A percentile compares a stretch with the other conserved stretches of the same genome.
These are phyloP conservation scores for Aphanomyces euteiches DNA, from an alignment of 352 stramenopile species.

Conservation along the genomic window DNA sequence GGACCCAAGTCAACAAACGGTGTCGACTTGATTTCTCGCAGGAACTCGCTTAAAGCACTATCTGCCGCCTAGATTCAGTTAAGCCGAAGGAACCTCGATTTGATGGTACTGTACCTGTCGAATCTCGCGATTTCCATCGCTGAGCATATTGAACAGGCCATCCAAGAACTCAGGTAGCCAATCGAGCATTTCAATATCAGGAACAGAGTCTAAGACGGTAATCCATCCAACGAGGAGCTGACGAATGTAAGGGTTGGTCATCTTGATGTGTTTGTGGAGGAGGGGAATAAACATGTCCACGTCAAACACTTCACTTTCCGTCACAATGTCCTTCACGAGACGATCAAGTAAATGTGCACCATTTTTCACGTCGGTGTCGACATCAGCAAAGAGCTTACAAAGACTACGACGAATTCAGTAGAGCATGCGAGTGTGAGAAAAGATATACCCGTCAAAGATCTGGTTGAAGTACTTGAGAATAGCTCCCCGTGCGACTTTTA, in stretches of 20 bases:
- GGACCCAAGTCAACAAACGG: conserved; percentile 96
- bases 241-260: conserved; percentile 99
- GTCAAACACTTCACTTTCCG: conserved; percentile 97
- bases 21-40: conserved; percentile 95
- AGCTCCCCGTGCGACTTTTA: conserved; percentile 92
- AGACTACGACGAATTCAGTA: conserved; percentile 33
- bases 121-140: conserved; percentile 98
- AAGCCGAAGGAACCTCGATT: no score
- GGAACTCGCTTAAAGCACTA: conserved; percentile 91
- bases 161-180: conserved; percentile 97
- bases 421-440: neutral
- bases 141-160: conserved; percentile 99
- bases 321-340: conserved; percentile 99
- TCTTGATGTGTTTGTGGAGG: conserved; percentile 98
- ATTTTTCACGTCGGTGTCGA: conserved; percentile 99
- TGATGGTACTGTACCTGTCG: conserved; percentile 58
- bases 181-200: conserved; percentile 99
- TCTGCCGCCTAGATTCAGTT: conserved; percentile 61
- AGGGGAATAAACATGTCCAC: conserved; percentile 99
- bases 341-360: conserved; percentile 84
- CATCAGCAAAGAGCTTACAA: conserved; percentile 96
- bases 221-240: conserved; percentile 98
- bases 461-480: conserved; percentile 99
- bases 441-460: conserved; percentile 94
- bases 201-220: conserved; percentile 97